Conservation (phyloP, 2,329 filamentous ascomycete species). For the Niveomyces coronatus region DNA sequence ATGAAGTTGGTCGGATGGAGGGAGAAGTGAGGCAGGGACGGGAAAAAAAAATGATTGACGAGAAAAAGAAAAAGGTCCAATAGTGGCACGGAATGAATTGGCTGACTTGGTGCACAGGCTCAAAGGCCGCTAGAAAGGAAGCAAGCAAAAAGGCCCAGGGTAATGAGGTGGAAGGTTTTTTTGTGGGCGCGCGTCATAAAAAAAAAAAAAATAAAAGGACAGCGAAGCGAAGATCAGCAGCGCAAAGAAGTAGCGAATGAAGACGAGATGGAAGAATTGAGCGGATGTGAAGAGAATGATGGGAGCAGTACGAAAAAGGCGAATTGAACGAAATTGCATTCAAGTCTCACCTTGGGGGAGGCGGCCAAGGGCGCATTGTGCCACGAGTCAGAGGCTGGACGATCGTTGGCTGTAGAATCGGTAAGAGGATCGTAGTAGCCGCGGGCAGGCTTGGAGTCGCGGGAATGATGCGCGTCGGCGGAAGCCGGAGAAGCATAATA, state of each 20-base stretch:
- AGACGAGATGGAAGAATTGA: neutral
- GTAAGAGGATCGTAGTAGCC: constrained; percentile 46
- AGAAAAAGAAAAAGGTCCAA: neutral
- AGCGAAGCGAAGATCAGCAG: neutral
- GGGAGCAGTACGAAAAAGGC: constrained; percentile 13
- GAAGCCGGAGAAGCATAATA: constrained; percentile 26
- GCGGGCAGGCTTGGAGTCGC: constrained; percentile 30
- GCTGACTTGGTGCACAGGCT: constrained; percentile 7
- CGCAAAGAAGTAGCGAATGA: no score
- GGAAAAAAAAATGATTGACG: neutral
- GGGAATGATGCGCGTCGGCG: constrained; percentile 21
- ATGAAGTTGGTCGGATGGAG: neutral
- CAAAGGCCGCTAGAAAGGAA: constrained; percentile 1
- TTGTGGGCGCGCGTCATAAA: constrained; percentile 7
- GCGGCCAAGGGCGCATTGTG: constrained; percentile 32
- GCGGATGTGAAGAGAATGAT: neutral
- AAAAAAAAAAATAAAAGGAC: neutral
- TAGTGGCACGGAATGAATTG: neutral
- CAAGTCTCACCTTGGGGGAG: constrained; percentile 41
- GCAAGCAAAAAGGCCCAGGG: neutral
- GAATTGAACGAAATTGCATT: constrained; percentile 15
- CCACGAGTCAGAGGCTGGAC: constrained; percentile 38
- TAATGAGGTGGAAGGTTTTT: constrained; percentile 8
- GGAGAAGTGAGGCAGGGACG: constrained; percentile 5
- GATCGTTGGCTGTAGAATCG: constrained; percentile 35